Percentiles rank a stretch among this genome's conserved stretches.
Conservation (phyloP, 805 yeast species). For the Schizosaccharomyces lindneri region DNA sequence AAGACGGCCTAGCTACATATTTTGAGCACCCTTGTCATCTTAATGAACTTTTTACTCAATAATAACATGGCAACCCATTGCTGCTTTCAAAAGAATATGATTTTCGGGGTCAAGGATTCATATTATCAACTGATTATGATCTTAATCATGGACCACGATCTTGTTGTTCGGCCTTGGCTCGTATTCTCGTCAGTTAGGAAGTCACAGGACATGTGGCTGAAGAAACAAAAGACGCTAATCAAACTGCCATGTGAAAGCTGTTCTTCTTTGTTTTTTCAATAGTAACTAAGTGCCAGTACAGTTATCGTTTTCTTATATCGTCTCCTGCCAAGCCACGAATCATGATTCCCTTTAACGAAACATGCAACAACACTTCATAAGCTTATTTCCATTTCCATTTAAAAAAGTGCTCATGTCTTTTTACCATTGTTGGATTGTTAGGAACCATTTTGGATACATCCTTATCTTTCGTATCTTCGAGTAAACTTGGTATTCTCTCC, state of each 20-base stretch:
- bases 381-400: conserved; percentile 8
- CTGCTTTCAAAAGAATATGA: conserved; percentile 8
- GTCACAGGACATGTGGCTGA: conserved; percentile 11
- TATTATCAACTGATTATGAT: conserved; percentile 3
- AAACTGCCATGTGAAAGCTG: conserved; percentile 8
- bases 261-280: conserved; percentile 8
- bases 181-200: conserved; percentile 9
- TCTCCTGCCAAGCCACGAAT: conserved; percentile 5
- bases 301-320: conserved; percentile 8
- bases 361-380: conserved; percentile 10
- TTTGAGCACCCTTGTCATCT: conserved; percentile 6
- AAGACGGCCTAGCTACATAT: conserved; percentile 5
- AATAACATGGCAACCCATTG: conserved; percentile 10
- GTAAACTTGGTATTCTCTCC: conserved; percentile 9
- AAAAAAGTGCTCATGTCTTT: conserved; percentile 8
- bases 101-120: conserved; percentile 7
- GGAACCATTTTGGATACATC: conserved; percentile 6
- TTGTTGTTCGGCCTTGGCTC: conserved; percentile 8
- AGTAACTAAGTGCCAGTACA: conserved; percentile 5
- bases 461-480: conserved; percentile 9
- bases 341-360: conserved; percentile 4
- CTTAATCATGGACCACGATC: no score
- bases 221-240: conserved; percentile 9
- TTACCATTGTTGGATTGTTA: conserved; percentile 6
- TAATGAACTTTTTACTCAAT: conserved; percentile 8